Evolutionary conservation across 257 asterid species (phyloP).

Genomic region (Lantana camara): DNA sequence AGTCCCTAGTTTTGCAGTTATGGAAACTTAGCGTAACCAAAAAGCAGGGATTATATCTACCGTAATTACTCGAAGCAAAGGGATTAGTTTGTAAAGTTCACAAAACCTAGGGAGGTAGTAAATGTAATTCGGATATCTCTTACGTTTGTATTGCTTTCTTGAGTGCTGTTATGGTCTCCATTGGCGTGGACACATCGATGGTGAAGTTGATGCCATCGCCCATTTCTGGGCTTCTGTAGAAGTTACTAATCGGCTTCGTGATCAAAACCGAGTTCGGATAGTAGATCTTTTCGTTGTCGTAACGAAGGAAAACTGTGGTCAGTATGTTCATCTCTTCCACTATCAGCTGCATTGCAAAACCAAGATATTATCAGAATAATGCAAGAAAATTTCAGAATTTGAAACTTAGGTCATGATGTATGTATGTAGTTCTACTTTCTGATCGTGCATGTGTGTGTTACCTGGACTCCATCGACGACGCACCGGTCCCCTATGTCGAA

Average conservation of each 20-base stretch:
- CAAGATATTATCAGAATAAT: too few species aligned
- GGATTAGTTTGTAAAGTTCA: too few species aligned
- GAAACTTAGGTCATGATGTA: too few species aligned
- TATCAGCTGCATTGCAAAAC: constrained; percentile 40
- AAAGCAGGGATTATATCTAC: too few species aligned
- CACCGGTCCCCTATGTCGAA: constrained; percentile 74
- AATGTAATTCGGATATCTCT: too few species aligned
- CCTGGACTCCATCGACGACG: constrained; percentile 72
- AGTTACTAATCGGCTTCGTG: constrained; percentile 64
- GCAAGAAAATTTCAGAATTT: too few species aligned
- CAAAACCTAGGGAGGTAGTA: too few species aligned
- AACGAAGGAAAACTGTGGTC: constrained; percentile 62
- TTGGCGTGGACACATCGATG: constrained; percentile 50
- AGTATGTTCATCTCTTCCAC: constrained; percentile 78
- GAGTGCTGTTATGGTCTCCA: constrained; percentile 53
- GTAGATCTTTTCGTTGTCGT: constrained; percentile 64
- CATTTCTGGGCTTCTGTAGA: constrained; percentile 77
- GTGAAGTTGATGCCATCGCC: constrained; percentile 47
- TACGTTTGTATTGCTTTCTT: constrained; percentile 60
- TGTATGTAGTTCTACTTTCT: too few species aligned
- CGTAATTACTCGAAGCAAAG: too few species aligned
- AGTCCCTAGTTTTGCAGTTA: too few species aligned
- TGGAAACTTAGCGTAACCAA: too few species aligned
- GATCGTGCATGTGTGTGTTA: too few species aligned
- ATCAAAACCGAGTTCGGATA: constrained; percentile 58